A percentile compares a stretch with the other conserved stretches of the same genome.
Conservation (phyloP, 1,284 basidiomycete genomes). For the Stygiomarasmius scandens region DNA sequence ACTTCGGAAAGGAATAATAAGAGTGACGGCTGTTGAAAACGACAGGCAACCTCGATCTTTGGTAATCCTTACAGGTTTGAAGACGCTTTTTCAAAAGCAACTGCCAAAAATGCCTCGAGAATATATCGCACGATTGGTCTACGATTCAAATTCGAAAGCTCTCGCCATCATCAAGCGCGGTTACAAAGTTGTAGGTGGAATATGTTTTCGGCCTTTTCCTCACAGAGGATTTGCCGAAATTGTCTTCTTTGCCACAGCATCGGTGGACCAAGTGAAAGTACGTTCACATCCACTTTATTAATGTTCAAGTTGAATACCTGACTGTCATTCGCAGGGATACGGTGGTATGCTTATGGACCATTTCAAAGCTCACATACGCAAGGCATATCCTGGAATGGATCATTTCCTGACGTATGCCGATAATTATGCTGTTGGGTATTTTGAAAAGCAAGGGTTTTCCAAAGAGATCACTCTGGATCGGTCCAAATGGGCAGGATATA, state of each 20-base stretch:
- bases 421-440: constrained; percentile 99
- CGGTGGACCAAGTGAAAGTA: constrained; percentile 96
- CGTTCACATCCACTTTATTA: constrained; percentile 20
- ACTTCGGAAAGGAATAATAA: constrained; percentile 83
- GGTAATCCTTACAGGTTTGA: constrained; percentile 91
- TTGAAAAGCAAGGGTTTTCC: constrained; percentile 98
- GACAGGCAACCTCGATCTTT: constrained; percentile 77
- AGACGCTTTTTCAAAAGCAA: constrained; percentile 97
- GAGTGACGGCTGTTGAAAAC: constrained; percentile 86
- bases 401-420: constrained; percentile 99
- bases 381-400: constrained; percentile 81
- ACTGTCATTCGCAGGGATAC: constrained; percentile 71
- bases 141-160: constrained; percentile 89
- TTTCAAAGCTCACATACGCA: constrained; percentile 91
- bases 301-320: constrained; percentile 8
- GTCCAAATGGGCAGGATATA: constrained; percentile 96
- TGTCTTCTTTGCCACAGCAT: constrained; percentile 97
- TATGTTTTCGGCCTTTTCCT: constrained; percentile 96
- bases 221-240: constrained; percentile 97
- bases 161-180: constrained; percentile 97
- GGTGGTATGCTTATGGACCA: constrained; percentile 99
- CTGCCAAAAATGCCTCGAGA: constrained; percentile 99
- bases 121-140: constrained; percentile 96
- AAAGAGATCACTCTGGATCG: constrained; percentile 94
- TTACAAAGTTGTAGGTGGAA: constrained; percentile 95